These are phyloP conservation scores for Luzula sylvatica DNA, from an alignment of 176 grass and related monocot species.

Conservation along the genomic window DNA sequence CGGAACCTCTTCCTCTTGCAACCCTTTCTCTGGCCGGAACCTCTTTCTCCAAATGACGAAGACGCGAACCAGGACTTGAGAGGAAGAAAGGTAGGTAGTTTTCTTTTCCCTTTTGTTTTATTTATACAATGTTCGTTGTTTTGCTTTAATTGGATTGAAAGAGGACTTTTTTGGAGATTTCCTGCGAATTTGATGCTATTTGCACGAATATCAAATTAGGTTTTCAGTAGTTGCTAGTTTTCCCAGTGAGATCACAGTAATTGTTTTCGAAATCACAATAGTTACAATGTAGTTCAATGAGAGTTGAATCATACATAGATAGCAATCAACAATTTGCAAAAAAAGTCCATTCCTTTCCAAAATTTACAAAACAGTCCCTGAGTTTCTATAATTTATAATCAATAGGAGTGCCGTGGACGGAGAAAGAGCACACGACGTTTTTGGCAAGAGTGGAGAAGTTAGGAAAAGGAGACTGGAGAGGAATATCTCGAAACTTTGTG, in stretches of 20 bases:
- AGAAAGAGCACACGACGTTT: constrained; percentile 88
- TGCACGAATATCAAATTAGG: too few relatives aligned
- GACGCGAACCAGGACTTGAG: constrained; percentile 40
- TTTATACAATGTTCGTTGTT: too few relatives aligned
- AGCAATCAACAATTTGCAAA: too few relatives aligned
- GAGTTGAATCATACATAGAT: too few relatives aligned
- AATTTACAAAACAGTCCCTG: neutral
- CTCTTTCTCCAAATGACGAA: constrained; percentile 24
- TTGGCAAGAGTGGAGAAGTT: constrained; percentile 52
- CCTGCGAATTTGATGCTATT: too few relatives aligned
- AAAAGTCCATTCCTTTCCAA: too few relatives aligned
- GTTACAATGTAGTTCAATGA: neutral
- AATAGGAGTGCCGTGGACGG: constrained; percentile 82
- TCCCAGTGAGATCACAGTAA: neutral
- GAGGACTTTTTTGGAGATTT: too few relatives aligned
- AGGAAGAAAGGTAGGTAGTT: constrained; percentile 91
- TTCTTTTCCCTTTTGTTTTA: neutral
- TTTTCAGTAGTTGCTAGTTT: too few relatives aligned
- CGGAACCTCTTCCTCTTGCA: neutral
- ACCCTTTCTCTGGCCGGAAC: constrained; percentile 45
- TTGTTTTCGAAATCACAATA: too few relatives aligned
- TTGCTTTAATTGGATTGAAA: too few relatives aligned
- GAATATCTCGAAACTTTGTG: constrained; percentile 78
- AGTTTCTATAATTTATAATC: neutral
- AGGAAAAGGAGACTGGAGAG: too few relatives aligned